Evolutionary conservation across 2,329 filamentous ascomycete species (phyloP).

Genomic region (Fusarium sp.): DNA sequence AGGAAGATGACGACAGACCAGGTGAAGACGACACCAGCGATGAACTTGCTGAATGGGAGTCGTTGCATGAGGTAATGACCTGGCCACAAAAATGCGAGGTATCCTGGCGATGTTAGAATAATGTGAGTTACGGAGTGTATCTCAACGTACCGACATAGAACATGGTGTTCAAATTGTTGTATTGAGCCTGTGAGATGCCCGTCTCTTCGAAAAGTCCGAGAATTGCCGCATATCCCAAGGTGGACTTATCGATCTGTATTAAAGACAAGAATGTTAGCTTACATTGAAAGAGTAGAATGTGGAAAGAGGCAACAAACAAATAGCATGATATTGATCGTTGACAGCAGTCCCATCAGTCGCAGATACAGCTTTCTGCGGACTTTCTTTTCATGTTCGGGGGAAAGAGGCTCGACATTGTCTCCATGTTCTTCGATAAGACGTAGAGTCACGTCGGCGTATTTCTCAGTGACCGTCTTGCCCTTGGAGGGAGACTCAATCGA

Average conservation of each 20-base stretch:
- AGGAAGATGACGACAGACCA: conserved; percentile 57
- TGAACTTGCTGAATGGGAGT: conserved; percentile 56
- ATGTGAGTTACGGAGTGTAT: not conserved
- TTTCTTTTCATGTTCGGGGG: conserved; percentile 52
- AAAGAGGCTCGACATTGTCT: conserved; percentile 50
- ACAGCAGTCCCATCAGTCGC: conserved; percentile 52
- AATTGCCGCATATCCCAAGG: conserved; percentile 58
- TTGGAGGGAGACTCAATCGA: not conserved
- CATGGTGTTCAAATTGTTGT: conserved; percentile 59
- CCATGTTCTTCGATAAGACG: conserved; percentile 55
- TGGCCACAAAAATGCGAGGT: conserved; percentile 56
- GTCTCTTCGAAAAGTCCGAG: conserved; percentile 60
- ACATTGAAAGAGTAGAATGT: not conserved
- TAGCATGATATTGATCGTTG: conserved; percentile 55
- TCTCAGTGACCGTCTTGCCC: conserved; percentile 12
- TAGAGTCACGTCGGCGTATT: conserved; percentile 57
- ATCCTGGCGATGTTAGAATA: conserved; percentile 46
- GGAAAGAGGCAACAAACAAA: conserved; percentile 49
- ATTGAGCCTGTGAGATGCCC: conserved; percentile 54
- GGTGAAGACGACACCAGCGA: conserved; percentile 52
- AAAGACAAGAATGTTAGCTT: not conserved
- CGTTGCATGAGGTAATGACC: conserved; percentile 59
- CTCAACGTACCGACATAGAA: conserved; percentile 57
- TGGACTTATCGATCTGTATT: conserved; percentile 57
- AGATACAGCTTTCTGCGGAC: conserved; percentile 54